A percentile compares a stretch with the other conserved stretches of the same genome.
phyloP scores from a whole-genome alignment of 164 flowering plant genomes.

The Piper longum region DNA sequence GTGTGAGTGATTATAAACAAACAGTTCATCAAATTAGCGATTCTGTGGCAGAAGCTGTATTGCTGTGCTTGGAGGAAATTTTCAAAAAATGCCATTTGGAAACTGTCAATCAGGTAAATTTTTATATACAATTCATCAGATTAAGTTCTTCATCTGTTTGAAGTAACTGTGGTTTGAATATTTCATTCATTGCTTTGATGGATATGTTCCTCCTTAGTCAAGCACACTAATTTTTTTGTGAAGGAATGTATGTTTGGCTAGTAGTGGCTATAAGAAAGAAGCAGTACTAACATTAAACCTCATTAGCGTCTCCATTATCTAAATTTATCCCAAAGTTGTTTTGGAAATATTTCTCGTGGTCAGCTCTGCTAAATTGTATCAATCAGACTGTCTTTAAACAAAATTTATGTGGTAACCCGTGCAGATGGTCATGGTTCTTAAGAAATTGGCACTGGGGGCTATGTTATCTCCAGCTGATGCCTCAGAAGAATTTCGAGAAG shows the following conservation, averaged over 20 bases:
- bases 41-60: constrained; percentile 54
- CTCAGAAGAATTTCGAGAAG: constrained; percentile 89
- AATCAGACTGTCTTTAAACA: neutral
- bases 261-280: neutral
- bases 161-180: neutral
- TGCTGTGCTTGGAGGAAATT: constrained; percentile 72
- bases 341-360: too few species aligned
- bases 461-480: constrained; percentile 67
- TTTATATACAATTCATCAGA: neutral
- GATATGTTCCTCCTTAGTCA: neutral
- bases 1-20: constrained; percentile 2
- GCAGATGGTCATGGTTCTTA: constrained; percentile 76
- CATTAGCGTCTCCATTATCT: too few species aligned
- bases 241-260: neutral
- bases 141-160: neutral
- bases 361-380: neutral
- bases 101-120: constrained; percentile 60
- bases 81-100: constrained; percentile 54
- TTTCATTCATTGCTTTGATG: neutral
- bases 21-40: constrained; percentile 40
- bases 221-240: neutral
- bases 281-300: neutral
- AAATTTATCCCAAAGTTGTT: too few species aligned
- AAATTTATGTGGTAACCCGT: constrained; percentile 1
- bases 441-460: constrained; percentile 70